Conservation (phyloP, 2,329 filamentous ascomycete species). For the Penicillium italicum region DNA sequence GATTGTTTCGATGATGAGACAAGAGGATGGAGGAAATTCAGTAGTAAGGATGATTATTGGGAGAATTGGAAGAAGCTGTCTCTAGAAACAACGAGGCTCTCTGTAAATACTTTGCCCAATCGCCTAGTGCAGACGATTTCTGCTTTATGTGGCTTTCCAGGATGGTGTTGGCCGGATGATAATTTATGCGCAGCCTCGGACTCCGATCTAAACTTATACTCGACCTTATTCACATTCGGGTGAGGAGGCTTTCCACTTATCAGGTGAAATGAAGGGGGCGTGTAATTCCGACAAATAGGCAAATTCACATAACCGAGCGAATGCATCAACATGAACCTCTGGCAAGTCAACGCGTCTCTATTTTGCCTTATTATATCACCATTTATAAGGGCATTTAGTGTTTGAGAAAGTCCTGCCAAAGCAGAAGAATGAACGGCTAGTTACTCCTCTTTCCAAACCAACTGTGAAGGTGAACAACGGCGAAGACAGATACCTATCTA, state of each 20-base stretch:
- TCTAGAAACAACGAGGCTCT: background rate
- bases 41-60: no score
- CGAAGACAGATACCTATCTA: background rate
- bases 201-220: background rate
- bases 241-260: background rate
- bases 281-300: background rate
- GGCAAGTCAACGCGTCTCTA: background rate
- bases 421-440: background rate
- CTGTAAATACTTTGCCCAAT: conserved; percentile 4
- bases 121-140: conserved; percentile 8
- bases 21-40: no score
- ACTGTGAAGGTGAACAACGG: background rate
- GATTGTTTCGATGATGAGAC: no score
- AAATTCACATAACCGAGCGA: conserved; percentile 2
- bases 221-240: background rate
- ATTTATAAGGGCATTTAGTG: background rate
- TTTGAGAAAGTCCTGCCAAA: background rate
- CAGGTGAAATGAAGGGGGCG: background rate
- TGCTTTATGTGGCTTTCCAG: conserved; percentile 6
- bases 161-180: no score
- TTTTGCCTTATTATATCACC: background rate
- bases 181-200: no score
- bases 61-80: no score
- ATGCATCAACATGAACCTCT: background rate
- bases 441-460: background rate